A percentile compares a stretch with the other conserved stretches of the same genome.
Evolutionary conservation across 2,329 filamentous ascomycete species (phyloP).

Genomic region (Aspergillus eucalypticola): DNA sequence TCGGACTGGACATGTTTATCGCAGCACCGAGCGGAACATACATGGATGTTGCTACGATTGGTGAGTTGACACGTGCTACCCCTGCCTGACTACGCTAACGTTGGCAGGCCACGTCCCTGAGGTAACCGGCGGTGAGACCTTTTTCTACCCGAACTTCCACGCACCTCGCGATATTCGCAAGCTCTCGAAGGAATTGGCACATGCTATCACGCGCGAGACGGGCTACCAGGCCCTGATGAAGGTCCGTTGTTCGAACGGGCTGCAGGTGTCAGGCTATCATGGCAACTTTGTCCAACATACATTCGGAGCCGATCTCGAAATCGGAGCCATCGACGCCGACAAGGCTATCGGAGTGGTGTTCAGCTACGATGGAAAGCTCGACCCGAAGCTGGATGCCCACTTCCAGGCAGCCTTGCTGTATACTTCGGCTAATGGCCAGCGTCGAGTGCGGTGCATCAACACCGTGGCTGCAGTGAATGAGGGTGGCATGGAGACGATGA

Average conservation of each 20-base stretch:
- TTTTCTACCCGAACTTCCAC: constrained; percentile 96
- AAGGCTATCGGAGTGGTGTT: constrained; percentile 92
- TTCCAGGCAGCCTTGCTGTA: constrained; percentile 96
- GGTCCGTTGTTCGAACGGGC: constrained; percentile 92
- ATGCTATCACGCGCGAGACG: constrained; percentile 83
- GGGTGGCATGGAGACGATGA: constrained; percentile 78
- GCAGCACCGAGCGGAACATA: constrained; percentile 88
- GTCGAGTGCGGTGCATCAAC: constrained; percentile 89
- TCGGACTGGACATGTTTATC: constrained; percentile 93
- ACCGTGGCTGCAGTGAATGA: constrained; percentile 91
- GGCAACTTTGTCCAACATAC: constrained; percentile 96
- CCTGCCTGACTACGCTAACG: constrained; percentile 13
- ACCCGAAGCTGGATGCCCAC: constrained; percentile 92
- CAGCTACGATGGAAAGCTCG: constrained; percentile 95
- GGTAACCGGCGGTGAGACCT: constrained; percentile 90
- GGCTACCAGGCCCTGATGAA: constrained; percentile 98
- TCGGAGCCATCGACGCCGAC: constrained; percentile 88
- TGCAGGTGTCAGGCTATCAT: constrained; percentile 91
- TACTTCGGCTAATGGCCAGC: constrained; percentile 84
- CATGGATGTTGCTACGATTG: constrained; percentile 88
- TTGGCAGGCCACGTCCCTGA: constrained; percentile 73
- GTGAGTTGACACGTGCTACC: constrained; percentile 48
- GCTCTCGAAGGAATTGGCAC: constrained; percentile 79
- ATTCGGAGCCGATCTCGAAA: constrained; percentile 90
- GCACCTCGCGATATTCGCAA: constrained; percentile 81